Base-by-base conservation (phyloP, 768 basidiomycete genomes). In the Tylopilus balloui region DNA sequence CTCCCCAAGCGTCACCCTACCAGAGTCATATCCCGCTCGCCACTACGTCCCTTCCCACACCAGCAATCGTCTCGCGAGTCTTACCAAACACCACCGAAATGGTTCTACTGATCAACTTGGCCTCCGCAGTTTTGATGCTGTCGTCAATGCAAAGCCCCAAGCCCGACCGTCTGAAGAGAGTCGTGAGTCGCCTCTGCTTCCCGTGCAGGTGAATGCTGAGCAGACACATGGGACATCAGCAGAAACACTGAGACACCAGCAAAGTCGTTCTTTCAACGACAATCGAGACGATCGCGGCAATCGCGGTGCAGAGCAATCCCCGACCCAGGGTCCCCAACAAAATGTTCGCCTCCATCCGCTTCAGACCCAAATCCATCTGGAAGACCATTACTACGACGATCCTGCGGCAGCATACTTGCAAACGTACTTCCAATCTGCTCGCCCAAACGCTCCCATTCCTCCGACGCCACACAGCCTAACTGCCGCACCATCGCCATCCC, bases 381-480 rank as follows among this genome's bases (percentile, higher is more conserved):
- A 86, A 37, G 85, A 86, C 31, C 78, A 80, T 12, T 74, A 74
- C 53, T 78, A 84, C 38, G 81, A 85, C 37, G 82, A 86, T 56
- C 70, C 82, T 0, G 73, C 78, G 0, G 76, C 77, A 0, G 70
- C 78, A 13, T 85, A 83, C 63, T 70, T 85, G 32, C 80, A 80
- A 47, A 63, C 76, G 0, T 85, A 83, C 58, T 69, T 80, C 19
- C 77, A 74, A 23, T 76, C 80, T 1, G 72, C 78, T 3, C 80
- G 88, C 0, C 87, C 86, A 0, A 79, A 81, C 50, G 88, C 86
- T 0, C 88, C 88, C 15, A 76, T 89, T 34, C 88, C 88, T 0
- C 87, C 88, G 0, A 90, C 88, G 0, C 88, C 86, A 3, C 84
- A 86, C 47, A 83, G 78, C 42, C 83, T 86, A 50, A 86, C 85